phyloP scores from a whole-genome alignment of 495 filamentous ascomycete genomes.

The Sordaria brevicollis region DNA sequence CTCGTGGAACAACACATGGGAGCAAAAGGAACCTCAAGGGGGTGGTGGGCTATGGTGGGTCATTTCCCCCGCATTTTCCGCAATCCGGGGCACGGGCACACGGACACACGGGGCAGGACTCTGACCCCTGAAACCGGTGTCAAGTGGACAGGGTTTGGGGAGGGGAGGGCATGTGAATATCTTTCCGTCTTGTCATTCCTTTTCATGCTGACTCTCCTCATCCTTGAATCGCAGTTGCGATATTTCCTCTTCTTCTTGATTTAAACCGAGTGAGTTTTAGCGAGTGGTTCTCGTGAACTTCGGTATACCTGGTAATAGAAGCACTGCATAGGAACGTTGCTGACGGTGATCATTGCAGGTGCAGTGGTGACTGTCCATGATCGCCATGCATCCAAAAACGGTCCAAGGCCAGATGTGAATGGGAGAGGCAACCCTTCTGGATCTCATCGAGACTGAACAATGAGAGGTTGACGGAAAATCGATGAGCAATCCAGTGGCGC shows the following conservation, averaged over 20 bases:
- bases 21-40: neutral
- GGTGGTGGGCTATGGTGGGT: neutral
- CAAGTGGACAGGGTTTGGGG: neutral
- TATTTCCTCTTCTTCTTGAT: neutral
- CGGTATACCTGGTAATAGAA: too few species aligned
- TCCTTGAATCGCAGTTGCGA: neutral
- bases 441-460: neutral
- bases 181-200: neutral
- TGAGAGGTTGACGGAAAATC: neutral
- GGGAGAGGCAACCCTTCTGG: neutral
- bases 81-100: too few species aligned
- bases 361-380: neutral
- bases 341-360: neutral
- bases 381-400: neutral
- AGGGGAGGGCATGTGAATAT: neutral
- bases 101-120: too few species aligned
- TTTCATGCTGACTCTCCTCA: neutral
- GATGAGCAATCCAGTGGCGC: too few species aligned
- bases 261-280: neutral
- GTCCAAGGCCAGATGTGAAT: neutral
- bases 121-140: neutral
- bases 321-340: too few species aligned
- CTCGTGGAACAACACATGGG: neutral
- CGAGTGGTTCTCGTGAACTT: too few species aligned
- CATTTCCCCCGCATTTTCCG: neutral